Percentiles rank a stretch among this genome's conserved stretches.
Conservation (phyloP, 164 flowering plant genomes). For the Magnolia sinica region DNA sequence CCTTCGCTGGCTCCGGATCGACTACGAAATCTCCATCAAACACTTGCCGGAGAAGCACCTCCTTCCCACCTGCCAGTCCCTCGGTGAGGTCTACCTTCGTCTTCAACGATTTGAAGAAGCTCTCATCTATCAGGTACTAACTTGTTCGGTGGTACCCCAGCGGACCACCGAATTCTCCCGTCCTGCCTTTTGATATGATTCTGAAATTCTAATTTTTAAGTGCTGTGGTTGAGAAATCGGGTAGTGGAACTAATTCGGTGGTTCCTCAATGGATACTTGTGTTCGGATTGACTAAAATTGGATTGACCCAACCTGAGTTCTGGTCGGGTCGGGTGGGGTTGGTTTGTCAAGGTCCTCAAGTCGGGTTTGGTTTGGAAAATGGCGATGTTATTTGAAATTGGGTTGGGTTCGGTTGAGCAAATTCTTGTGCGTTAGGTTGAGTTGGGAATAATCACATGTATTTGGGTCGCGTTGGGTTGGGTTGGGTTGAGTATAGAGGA, state of each 20-base stretch:
- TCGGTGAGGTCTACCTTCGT: constrained; percentile 82
- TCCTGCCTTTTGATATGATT: not conserved
- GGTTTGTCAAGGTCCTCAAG: too few relatives aligned
- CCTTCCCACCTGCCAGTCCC: constrained; percentile 85
- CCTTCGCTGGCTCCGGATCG: constrained; percentile 77
- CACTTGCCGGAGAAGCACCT: constrained; percentile 67
- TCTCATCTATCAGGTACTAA: constrained; percentile 73
- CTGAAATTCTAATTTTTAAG: not conserved
- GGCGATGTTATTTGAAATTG: too few relatives aligned
- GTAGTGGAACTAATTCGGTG: not conserved
- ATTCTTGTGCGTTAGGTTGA: too few relatives aligned
- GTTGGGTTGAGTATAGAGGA: too few relatives aligned
- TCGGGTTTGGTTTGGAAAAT: too few relatives aligned
- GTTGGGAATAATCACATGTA: too few relatives aligned
- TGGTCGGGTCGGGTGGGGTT: too few relatives aligned
- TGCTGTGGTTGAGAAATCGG: not conserved
- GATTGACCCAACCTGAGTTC: too few relatives aligned
- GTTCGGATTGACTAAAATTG: not conserved
- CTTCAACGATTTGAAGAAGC: constrained; percentile 65
- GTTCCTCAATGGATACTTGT: not conserved
- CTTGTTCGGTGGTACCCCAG: not conserved
- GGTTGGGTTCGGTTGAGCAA: too few relatives aligned
- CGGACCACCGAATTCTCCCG: not conserved
- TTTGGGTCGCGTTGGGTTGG: too few relatives aligned
- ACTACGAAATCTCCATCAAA: constrained; percentile 68